phyloP scores from a whole-genome alignment of 2,329 filamentous ascomycete species.

The Beauveria bassiana region DNA sequence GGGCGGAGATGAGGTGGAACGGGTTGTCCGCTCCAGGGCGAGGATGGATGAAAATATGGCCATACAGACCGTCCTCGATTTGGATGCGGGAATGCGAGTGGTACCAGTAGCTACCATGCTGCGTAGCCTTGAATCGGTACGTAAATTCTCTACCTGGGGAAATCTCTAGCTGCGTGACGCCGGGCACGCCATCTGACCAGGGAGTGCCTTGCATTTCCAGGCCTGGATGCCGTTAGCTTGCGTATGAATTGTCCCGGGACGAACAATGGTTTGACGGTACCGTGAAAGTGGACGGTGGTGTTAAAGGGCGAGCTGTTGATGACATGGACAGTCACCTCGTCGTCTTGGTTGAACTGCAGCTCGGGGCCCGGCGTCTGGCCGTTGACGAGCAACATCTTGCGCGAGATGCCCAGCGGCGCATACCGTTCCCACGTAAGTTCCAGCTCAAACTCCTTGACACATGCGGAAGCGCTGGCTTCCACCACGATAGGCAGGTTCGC shows the following conservation, averaged over 20 bases:
- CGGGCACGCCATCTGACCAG: constrained; percentile 54
- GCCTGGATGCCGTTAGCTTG: constrained; percentile 20
- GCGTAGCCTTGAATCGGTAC: constrained; percentile 47
- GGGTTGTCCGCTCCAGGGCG: constrained; percentile 28
- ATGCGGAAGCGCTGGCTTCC: not conserved
- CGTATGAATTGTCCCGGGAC: not conserved
- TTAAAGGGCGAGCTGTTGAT: constrained; percentile 39
- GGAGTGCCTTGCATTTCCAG: constrained; percentile 44
- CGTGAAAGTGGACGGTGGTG: constrained; percentile 43
- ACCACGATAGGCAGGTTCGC: not conserved
- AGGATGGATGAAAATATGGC: constrained; percentile 44
- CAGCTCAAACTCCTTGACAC: constrained; percentile 20
- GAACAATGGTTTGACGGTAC: constrained; percentile 18
- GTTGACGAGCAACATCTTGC: constrained; percentile 46
- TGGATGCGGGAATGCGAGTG: constrained; percentile 50
- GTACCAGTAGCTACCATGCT: constrained; percentile 54
- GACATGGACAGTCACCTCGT: constrained; percentile 37
- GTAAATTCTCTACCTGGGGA: constrained; percentile 38
- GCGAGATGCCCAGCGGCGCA: constrained; percentile 36
- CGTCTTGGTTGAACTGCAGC: constrained; percentile 45
- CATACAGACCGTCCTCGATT: constrained; percentile 53
- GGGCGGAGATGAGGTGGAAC: constrained; percentile 38
- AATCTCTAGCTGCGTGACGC: constrained; percentile 47
- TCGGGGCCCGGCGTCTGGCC: constrained; percentile 54
- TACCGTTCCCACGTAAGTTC: constrained; percentile 29